Conservation (phyloP, 345 rosid species). For the Hypericum perforatum region DNA sequence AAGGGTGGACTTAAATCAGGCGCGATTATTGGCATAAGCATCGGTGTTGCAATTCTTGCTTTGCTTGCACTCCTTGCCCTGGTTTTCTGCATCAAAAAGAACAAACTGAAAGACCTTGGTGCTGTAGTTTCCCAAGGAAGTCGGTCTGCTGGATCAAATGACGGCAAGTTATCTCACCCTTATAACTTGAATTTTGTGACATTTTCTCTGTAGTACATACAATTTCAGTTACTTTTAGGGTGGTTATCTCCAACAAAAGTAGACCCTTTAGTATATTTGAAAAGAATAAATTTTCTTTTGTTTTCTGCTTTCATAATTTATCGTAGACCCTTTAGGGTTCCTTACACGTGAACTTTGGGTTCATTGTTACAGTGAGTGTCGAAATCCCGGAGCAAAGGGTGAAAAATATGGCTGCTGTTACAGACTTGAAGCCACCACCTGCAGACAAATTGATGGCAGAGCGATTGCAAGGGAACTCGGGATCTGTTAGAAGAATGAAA, state of each 20-base stretch:
- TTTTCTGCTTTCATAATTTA: no score
- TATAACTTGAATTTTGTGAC: background rate
- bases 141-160: conserved; percentile 30
- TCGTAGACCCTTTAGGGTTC: no score
- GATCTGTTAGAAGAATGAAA: conserved; percentile 56
- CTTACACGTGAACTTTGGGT: conserved; percentile 4
- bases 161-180: conserved; percentile 25
- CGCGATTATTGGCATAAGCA: conserved; percentile 53
- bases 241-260: background rate
- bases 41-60: conserved; percentile 49
- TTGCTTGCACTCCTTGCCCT: conserved; percentile 39
- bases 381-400: conserved; percentile 61
- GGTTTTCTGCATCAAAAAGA: conserved; percentile 38
- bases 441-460: conserved; percentile 61
- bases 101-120: conserved; percentile 32
- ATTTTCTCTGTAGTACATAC: background rate
- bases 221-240: background rate
- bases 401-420: conserved; percentile 53
- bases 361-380: conserved; percentile 24
- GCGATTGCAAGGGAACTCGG: conserved; percentile 45
- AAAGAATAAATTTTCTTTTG: no score
- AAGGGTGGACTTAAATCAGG: conserved; percentile 47
- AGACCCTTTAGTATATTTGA: no score
- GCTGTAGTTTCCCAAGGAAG: conserved; percentile 39
- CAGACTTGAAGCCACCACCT: conserved; percentile 64